Base-by-base conservation (phyloP, 192 early-diverging fungal genomes). In the Obelidium mucronatum region DNA sequence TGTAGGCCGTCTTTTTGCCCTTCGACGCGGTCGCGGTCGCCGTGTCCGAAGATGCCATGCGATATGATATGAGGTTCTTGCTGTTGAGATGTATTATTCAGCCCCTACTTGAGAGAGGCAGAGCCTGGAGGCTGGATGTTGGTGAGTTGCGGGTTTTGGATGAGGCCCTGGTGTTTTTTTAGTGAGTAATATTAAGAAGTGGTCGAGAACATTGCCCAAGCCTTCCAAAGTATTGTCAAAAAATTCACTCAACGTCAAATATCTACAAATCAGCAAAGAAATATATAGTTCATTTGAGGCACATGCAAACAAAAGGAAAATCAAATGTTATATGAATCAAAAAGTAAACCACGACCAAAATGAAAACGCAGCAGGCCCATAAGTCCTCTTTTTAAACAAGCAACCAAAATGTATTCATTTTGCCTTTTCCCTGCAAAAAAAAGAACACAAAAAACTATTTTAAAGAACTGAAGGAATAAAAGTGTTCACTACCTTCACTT, bases 361-460 rank as follows among this genome's bases (percentile, higher is more conserved):
- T n/a, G n/a, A n/a, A n/a, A n/a, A n/a, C n/a, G n/a, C n/a, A n/a
- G n/a, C n/a, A n/a, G n/a, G n/a, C n/a, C n/a, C n/a, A n/a, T n/a
- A n/a, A n/a, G 44, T 48, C 11, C 19, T 19, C 19, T 15, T 65
- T 37, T 52, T 26, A 69, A 69, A 17, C 17, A 15, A 72, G 52
- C 8, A 84, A 73, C 67, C 67, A 84, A 64, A 75, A 84, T 15
- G 81, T 81, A n/a, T 28, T 67, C 80, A 84, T 84, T 56, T 54
- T 80, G 1, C 78, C 79, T 58, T 82, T 82, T 39, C 82, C 82
- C 66, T 53, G 44, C 26, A 34, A 13, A 60, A 60, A 60, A 6
- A 60, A 48, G 44, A 48, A 48, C 8, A 48, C 11, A 48, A 48
- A 48, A 48, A 48, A 48, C 19, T 8, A 15, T 26, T 0, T 34